Base-by-base conservation (phyloP, 2,329 filamentous ascomycete genomes). In the Fusarium brachygibbosum region DNA sequence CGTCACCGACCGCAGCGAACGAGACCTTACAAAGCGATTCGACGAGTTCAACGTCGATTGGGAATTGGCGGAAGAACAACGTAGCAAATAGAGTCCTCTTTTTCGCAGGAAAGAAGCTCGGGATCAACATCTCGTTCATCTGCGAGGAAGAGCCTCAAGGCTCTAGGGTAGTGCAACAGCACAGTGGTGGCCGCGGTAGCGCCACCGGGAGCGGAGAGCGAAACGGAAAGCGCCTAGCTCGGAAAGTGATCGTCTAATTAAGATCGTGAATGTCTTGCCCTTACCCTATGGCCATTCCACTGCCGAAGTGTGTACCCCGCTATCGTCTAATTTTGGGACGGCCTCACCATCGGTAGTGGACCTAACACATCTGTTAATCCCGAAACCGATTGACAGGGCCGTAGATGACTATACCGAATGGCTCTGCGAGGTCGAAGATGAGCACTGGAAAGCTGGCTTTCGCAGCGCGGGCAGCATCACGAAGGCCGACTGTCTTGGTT, bases 21-120 rank as follows among this genome's bases (percentile, higher is more conserved):
- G 32, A 34, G 32, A 34, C 32, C 32, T 34, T 5, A 34, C 13
- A 34, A 34, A 34, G 32, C 32, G 32, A 14, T 34, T 56, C 44
- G 56, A 65, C 37, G 56, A 56, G 16, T 45, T 56, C 4, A 52
- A 54, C 12, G 53, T 67, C 32, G 59, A 67, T 10, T 67, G 54
- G 63, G 1, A 23, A 37, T 31, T 56, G 25, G 49, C 48, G 14
- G 55, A 67, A 58, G 49, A 50, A 13, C 54, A 63, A 8, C 55
- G 63, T 2, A 37, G 25, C 4, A 53, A n/a, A 35, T 67, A 44
- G 63, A 57, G 63, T 28, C 45, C 12, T 40, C 59, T 63, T 17
- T 59, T 63, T 37, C 50, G 25, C 0, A 25, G 58, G 58, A n/a
- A 67, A 63, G 54, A 59, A 55, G 55, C 54, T 56, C 21, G 53